A percentile compares a stretch with the other conserved stretches of the same genome.
These are phyloP conservation scores for Rhodotorula sp. DNA, from an alignment of 1,284 basidiomycete genomes.

Conservation along the genomic window DNA sequence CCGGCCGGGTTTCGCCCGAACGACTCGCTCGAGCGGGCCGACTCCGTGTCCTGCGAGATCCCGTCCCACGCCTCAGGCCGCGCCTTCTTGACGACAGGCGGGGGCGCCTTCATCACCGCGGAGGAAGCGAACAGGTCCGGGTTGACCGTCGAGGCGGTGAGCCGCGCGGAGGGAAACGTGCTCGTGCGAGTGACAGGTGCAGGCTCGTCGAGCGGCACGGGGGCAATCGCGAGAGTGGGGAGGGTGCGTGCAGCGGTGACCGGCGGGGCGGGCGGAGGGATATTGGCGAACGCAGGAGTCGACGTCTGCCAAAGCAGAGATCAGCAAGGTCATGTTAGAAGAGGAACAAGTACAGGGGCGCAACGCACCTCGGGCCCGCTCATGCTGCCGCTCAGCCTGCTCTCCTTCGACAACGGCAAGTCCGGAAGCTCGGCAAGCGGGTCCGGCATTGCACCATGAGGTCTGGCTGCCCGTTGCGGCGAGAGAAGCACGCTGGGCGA, in stretches of 20 bases:
- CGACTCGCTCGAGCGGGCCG: not conserved
- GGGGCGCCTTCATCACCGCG: slow-evolving; percentile 10
- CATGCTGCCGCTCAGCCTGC: not conserved
- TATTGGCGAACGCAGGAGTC: slow-evolving; percentile 3
- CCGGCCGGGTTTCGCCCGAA: no score
- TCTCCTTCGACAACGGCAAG: not conserved
- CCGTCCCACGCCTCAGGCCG: slow-evolving; percentile 17
- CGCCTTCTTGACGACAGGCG: not conserved
- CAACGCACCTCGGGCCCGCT: not conserved
- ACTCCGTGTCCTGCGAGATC: slow-evolving; percentile 16
- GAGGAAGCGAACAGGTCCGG: slow-evolving; percentile 7
- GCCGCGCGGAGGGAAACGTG: not conserved
- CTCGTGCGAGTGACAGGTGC: not conserved
- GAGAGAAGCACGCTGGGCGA: slow-evolving; percentile 2
- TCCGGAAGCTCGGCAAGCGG: not conserved
- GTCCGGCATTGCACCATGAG: no score
- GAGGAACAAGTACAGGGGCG: no score
- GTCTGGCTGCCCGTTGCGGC: no score
- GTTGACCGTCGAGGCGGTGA: not conserved
- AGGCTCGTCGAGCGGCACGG: not conserved
- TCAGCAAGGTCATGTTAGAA: no score
- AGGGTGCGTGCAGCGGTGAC: slow-evolving; percentile 3
- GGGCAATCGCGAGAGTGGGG: not conserved
- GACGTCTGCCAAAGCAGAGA: not conserved
- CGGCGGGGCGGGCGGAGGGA: slow-evolving; percentile 10